Base-by-base conservation (phyloP, 805 yeast species). In the Sugiyamaella mastotermitis region DNA sequence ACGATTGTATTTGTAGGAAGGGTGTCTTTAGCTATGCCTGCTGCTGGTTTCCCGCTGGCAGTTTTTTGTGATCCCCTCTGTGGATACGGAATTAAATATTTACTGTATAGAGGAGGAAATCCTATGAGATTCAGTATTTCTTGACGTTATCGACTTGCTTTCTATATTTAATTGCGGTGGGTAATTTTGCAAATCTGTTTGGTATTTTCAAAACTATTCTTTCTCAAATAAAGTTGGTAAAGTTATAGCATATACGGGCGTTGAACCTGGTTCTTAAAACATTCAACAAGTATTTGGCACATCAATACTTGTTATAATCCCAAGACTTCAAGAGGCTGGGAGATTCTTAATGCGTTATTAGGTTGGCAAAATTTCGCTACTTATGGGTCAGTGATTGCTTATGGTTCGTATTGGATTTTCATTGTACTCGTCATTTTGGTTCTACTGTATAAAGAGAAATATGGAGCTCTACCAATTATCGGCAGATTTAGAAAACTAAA, bases 301-400 rank as follows among this genome's bases (percentile, higher is more conserved):
- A 92, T 88, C 45, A 86, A 88, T 72, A n/a, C n/a, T n/a, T 88
- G 97, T 67, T 88, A 97, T 68, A 87, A 87, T 63, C 97, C 96
- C 31, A 87, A 81, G 62, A 67, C 70, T 42, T 88, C 81, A 63
- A 79, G 81, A 51, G 97, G 96, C 67, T 90, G 96, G 96, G 95
- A 86, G 74, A 78, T 88, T 43, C 90, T 88, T 72, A 88, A 88
- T 57, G 83, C 97, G 18, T 61, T 88, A 40, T 68, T 88, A 45
- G 97, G 97, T 46, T 88, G 97, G 97, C 95, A 86, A 68, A 88
- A 88, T 65, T 75, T 94, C 39, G 97, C 95, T 41, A 85, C 94
- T 48, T 73, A 84, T 57, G 95, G 96, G 38, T 84, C 95, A 4
- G 87, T 88, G 42, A 65, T 88, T 35, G 75, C 88, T 35, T 90